These are phyloP conservation scores for Termitomyces eurrhizus DNA, from an alignment of 768 basidiomycete species.

Conservation along the genomic window DNA sequence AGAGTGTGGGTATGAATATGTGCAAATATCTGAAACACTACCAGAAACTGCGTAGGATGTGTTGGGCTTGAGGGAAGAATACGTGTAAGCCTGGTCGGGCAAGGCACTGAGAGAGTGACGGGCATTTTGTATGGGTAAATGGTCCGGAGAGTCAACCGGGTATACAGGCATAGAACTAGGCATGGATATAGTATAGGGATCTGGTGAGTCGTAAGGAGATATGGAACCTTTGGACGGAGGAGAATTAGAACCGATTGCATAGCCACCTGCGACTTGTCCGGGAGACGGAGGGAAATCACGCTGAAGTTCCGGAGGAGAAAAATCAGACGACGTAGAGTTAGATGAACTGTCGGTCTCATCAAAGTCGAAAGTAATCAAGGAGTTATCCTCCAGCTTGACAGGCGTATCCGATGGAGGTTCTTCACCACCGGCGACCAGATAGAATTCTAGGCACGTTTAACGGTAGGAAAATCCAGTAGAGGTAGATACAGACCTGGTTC, in stretches of 20 bases:
- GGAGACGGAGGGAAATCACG: conserved; percentile 46
- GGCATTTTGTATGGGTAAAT: conserved; percentile 9
- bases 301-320: conserved; percentile 41
- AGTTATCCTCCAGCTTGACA: conserved; percentile 53
- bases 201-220: conserved; percentile 5
- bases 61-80: background rate
- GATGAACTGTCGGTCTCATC: conserved; percentile 38
- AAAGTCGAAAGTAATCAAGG: conserved; percentile 42
- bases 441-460: conserved; percentile 48
- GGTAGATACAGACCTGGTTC: conserved; percentile 50
- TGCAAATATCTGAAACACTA: conserved; percentile 6
- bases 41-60: background rate
- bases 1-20: conserved; percentile 14
- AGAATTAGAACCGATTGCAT: conserved; percentile 8
- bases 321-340: conserved; percentile 40
- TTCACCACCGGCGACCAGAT: conserved; percentile 78
- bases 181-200: conserved; percentile 10
- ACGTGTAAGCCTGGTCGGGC: conserved; percentile 3
- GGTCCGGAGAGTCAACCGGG: conserved; percentile 12
- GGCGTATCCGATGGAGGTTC: conserved; percentile 55
- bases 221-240: conserved; percentile 7
- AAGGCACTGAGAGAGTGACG: conserved; percentile 11
- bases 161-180: conserved; percentile 16
- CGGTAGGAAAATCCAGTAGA: conserved; percentile 8
- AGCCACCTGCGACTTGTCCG: conserved; percentile 21